These are phyloP conservation scores for Hansenula sp. DNA, from an alignment of 1,139 yeast genomes.

Conservation along the genomic window DNA sequence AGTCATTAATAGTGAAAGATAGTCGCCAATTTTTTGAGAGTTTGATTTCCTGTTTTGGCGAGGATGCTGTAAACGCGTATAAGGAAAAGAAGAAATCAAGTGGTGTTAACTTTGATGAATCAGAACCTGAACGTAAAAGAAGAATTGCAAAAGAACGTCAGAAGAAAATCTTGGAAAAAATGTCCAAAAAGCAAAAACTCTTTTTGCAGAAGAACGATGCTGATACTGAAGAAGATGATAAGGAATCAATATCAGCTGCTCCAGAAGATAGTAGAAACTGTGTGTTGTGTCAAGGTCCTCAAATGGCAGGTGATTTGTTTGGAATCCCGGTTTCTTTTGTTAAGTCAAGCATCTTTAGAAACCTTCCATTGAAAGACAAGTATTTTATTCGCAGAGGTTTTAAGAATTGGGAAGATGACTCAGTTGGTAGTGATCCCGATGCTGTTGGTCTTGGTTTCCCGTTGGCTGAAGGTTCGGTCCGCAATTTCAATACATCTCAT, in stretches of 20 bases:
- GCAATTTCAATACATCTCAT: conserved; percentile 12
- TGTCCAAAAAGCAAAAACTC: conserved; percentile 70
- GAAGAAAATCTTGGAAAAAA: conserved; percentile 67
- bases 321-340: conserved; percentile 48
- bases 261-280: conserved; percentile 36
- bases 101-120: conserved; percentile 40
- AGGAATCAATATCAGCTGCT: conserved; percentile 21
- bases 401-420: conserved; percentile 41
- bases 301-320: conserved; percentile 38
- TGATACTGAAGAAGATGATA: conserved; percentile 30
- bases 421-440: conserved; percentile 27
- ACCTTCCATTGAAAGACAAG: conserved; percentile 34
- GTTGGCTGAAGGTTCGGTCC: conserved; percentile 18
- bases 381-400: conserved; percentile 54
- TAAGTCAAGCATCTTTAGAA: conserved; percentile 41
- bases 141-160: conserved; percentile 63
- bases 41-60: conserved; percentile 54
- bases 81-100: conserved; percentile 41
- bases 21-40: conserved; percentile 42
- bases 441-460: conserved; percentile 13
- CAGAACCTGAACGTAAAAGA: conserved; percentile 48
- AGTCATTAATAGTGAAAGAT: conserved; percentile 43
- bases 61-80: conserved; percentile 44
- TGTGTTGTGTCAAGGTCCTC: conserved; percentile 64
- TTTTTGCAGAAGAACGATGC: conserved; percentile 52